These are phyloP conservation scores for Hortiboletus flavorubellus DNA, from an alignment of 768 basidiomycete genomes.

Conservation along the genomic window DNA sequence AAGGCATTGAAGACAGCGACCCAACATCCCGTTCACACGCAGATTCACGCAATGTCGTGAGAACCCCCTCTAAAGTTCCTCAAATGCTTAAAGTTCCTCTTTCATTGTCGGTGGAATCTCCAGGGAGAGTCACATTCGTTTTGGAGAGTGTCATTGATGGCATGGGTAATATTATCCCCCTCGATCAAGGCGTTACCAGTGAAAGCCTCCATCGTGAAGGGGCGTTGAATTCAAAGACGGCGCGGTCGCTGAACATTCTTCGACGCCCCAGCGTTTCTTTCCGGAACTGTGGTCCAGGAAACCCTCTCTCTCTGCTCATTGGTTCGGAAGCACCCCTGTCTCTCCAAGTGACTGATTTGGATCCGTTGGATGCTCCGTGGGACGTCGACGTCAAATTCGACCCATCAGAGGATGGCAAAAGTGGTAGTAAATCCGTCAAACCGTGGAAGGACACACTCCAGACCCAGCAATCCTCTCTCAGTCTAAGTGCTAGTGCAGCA, in stretches of 20 bases:
- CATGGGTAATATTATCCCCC: constrained; percentile 68
- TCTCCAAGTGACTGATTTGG: constrained; percentile 51
- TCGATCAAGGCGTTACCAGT: constrained; percentile 33
- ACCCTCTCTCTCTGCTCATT: constrained; percentile 66
- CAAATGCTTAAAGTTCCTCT: constrained; percentile 68
- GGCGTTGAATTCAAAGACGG: constrained; percentile 43
- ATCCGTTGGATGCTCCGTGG: constrained; percentile 68
- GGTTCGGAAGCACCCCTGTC: constrained; percentile 59
- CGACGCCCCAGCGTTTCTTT: constrained; percentile 72
- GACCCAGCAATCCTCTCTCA: constrained; percentile 45
- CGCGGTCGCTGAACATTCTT: constrained; percentile 65
- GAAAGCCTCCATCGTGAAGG: constrained; percentile 19
- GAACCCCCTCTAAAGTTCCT: constrained; percentile 33
- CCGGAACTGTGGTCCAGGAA: constrained; percentile 66
- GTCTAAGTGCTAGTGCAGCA: constrained; percentile 53
- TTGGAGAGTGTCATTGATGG: constrained; percentile 84
- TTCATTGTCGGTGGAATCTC: constrained; percentile 54
- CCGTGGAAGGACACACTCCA: constrained; percentile 64
- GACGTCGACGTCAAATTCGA: constrained; percentile 60
- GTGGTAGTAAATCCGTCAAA: constrained; percentile 42
- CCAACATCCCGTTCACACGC: constrained; percentile 28
- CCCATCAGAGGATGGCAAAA: constrained; percentile 43
- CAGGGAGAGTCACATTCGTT: constrained; percentile 68
- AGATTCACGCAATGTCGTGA: constrained; percentile 22
- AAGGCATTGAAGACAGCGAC: constrained; percentile 72